These are phyloP conservation scores for Fusarium gaditjirri DNA, from an alignment of 2,329 filamentous ascomycete species.

Conservation along the genomic window DNA sequence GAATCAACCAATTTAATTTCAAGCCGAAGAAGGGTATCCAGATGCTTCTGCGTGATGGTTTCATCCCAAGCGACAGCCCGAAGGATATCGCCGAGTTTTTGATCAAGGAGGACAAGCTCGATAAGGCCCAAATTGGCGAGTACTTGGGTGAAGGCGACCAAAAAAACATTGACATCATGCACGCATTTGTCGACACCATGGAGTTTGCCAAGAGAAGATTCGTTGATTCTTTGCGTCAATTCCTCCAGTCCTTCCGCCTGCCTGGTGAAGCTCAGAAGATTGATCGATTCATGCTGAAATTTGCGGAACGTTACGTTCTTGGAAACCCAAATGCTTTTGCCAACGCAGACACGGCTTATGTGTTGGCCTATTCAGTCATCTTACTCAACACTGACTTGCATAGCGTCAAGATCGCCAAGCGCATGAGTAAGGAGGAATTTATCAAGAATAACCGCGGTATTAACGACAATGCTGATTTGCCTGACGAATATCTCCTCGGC, in stretches of 20 bases:
- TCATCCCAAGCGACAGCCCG: conserved; percentile 82
- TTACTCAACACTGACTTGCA: conserved; percentile 96
- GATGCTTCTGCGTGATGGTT: conserved; percentile 81
- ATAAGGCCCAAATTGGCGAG: conserved; percentile 93
- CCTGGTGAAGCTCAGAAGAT: conserved; percentile 99
- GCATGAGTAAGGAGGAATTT: conserved; percentile 97
- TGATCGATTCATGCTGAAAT: conserved; percentile 99
- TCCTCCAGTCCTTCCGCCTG: conserved; percentile 92
- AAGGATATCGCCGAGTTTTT: conserved; percentile 88
- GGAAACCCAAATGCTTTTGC: conserved; percentile 98
- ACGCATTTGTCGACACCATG: conserved; percentile 96
- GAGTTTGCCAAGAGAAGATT: conserved; percentile 92
- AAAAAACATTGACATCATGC: conserved; percentile 96
- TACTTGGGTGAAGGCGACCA: conserved; percentile 94
- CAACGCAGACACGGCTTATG: conserved; percentile 97
- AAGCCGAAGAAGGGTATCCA: conserved; percentile 97
- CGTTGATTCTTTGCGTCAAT: conserved; percentile 89
- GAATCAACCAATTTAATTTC: conserved; percentile 93
- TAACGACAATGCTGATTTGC: conserved; percentile 94
- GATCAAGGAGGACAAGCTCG: conserved; percentile 80
- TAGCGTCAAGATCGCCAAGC: conserved; percentile 81
- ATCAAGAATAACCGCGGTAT: conserved; percentile 99
- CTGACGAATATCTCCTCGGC: conserved; percentile 86
- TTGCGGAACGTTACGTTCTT: conserved; percentile 93
- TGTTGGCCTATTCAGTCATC: conserved; percentile 95